phyloP scores from a whole-genome alignment of 2,329 filamentous ascomycete genomes.

The Phoma sp. region DNA sequence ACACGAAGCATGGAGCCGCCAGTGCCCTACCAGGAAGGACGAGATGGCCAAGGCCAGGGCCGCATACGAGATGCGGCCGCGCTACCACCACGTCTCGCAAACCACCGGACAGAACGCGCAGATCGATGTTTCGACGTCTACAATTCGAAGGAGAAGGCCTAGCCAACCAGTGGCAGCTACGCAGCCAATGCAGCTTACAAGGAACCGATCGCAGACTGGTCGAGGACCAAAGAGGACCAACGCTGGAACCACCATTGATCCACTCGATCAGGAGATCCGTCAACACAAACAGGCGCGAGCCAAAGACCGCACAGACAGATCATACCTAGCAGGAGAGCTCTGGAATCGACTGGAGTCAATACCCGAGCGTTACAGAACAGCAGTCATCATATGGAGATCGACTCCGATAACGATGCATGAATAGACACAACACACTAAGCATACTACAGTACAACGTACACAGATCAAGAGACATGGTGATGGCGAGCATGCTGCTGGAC shows the following conservation, averaged over 20 bases:
- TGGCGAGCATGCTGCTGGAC: conserved; percentile 31
- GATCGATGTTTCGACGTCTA: not conserved
- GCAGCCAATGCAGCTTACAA: not conserved
- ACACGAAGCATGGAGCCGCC: not conserved
- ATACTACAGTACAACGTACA: conserved; percentile 33
- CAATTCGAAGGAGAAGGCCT: not conserved
- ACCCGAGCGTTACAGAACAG: not conserved
- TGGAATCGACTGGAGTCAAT: not conserved
- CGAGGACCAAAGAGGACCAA: not conserved
- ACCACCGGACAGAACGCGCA: not conserved
- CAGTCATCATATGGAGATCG: conserved; percentile 18
- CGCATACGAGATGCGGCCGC: not conserved
- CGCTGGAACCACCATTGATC: not conserved
- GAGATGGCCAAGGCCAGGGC: conserved; percentile 9
- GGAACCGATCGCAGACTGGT: not conserved
- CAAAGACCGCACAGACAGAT: not conserved
- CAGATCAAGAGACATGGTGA: conserved; percentile 30
- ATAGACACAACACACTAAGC: conserved; percentile 20
- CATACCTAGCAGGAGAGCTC: not conserved
- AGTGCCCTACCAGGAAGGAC: conserved; percentile 12
- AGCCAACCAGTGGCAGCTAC: not conserved
- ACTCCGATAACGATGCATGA: conserved; percentile 20
- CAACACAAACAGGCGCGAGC: not conserved
- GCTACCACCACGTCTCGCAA: not conserved
- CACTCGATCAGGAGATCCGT: not conserved